Base-by-base conservation (phyloP, 2,329 filamentous ascomycete genomes). In the Orbilia blumenaviensis region DNA sequence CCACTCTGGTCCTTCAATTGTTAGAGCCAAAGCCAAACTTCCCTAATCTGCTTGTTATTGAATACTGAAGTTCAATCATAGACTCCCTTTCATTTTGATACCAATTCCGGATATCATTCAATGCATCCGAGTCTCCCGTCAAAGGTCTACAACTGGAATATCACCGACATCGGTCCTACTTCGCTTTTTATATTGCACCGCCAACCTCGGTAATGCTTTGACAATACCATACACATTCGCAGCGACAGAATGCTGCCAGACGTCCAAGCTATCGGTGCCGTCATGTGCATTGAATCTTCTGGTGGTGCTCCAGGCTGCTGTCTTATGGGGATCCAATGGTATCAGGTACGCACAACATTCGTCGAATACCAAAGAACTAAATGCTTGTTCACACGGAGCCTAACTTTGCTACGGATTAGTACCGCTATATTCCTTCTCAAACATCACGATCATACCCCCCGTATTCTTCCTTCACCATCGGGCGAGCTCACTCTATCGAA, bases 191-290 rank as follows among this genome's bases (percentile, higher is more conserved):
- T 76, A 69, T 25, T 76, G 64, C 21, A 69, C 72, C 2, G 64
- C 63, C 7, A 76, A 76, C 12, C 23, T 76, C 16, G 72, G 72
- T n/a, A 76, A 69, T 66, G 72, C 50, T 1, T 64, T 76, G 12
- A 68, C 66, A n/a, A 61, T 76, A 36, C 72, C 72, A 1, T 76
- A 76, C 25, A 76, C 58, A 1, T 76, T 76, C 38, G 72, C 72
- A 3, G 72, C 72, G 50, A 46, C 42, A 3, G 72, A 76, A 27
- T 76, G 72, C 23, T 76, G 72, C 25, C 29, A 63, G 16, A 69
- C 42, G 21, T 42, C 48, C 18, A 32, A 21, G 7, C 6, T 52
- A 25, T 38, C 62, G 8, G n/a, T 58, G 6, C n/a, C 58, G n/a
- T 63, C 72, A 1, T 76, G 72, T 25, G 34, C 54, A 38, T 41